Conservation (phyloP, 2,329 filamentous ascomycete species). For the Aspergillus versicolor region DNA sequence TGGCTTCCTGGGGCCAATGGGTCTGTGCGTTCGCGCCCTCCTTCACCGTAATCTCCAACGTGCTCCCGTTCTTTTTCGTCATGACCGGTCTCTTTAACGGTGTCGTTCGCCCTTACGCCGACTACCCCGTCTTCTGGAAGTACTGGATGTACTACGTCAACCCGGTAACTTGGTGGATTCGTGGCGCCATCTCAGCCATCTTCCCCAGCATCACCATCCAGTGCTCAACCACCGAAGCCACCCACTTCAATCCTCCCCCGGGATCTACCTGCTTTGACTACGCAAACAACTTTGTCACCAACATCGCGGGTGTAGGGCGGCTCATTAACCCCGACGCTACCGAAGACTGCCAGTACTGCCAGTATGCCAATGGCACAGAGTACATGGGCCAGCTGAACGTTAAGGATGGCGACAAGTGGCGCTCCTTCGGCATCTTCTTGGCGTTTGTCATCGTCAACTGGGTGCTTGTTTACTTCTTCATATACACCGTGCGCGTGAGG, state of each 20-base stretch:
- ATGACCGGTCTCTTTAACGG: constrained; percentile 76
- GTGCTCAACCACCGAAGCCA: constrained; percentile 59
- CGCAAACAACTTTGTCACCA: constrained; percentile 57
- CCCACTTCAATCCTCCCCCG: constrained; percentile 64
- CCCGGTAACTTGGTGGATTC: constrained; percentile 70
- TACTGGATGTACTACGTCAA: constrained; percentile 71
- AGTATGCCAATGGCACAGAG: constrained; percentile 63
- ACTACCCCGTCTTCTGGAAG: constrained; percentile 68
- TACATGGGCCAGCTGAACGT: constrained; percentile 64
- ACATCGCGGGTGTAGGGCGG: constrained; percentile 56
- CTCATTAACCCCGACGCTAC: constrained; percentile 62
- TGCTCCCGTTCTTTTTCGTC: constrained; percentile 78
- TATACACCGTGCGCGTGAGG: constrained; percentile 69
- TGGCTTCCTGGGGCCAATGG: constrained; percentile 76
- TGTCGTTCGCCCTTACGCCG: constrained; percentile 66
- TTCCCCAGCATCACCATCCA: constrained; percentile 52
- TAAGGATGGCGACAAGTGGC: constrained; percentile 63
- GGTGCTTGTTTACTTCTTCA: constrained; percentile 72
- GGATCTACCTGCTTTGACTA: constrained; percentile 66
- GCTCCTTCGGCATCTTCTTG: constrained; percentile 70
- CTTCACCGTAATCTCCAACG: constrained; percentile 75
- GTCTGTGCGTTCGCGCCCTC: constrained; percentile 78
- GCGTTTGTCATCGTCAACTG: constrained; percentile 71
- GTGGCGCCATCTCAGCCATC: constrained; percentile 66
- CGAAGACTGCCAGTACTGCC: constrained; percentile 67